Base-by-base conservation (phyloP, 140 eudicot genomes). In the Anethum foeniculum region DNA sequence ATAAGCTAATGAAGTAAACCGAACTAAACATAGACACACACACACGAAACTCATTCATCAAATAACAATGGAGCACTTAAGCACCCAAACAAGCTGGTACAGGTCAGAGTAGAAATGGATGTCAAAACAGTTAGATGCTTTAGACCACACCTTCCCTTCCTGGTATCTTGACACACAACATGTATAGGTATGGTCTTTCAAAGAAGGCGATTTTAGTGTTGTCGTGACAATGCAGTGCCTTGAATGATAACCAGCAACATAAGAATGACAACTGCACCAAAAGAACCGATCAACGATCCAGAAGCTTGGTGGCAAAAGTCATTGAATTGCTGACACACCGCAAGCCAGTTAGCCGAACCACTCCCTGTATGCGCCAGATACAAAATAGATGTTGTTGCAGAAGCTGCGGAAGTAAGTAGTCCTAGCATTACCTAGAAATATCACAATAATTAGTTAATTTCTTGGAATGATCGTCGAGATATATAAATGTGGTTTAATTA, bases 201-300 rank as follows among this genome's bases (percentile, higher is more conserved):
- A 15, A 18, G 47, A 14, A 36, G 27, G 76, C 28, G 16, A 38
- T 34, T 34, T 71, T 71, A 71, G 76, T 71, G 76, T 39, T 21
- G 76, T 38, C 62, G 79, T 2, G 79, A 75, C 79, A 75, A 27
- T 75, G 79, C 79, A 1, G 64, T 75, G 15, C 43, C 64, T 46
- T 52, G 36, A 30, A 75, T 21, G 2, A 75, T 75, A 48, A 75
- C 30, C 12, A 75, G 79, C 62, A 75, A 19, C 14, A 75, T 47
- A 48, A 75, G 64, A 49, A 75, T 48, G 39, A 75, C 79, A 75
- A 75, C 51, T 46, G 64, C 93, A 15, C 81, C 87, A 80, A 81
- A 90, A 23, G 96, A 92, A 4, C 96, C 96, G 21, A 90, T 88
- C 19, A 92, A 65, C 12, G 96, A 90, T 75, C 93, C 96, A 3